Evolutionary conservation across 1,284 basidiomycete genomes (phyloP), one percentile per base, ranked within the genome.

Genomic region (Pulveroboletus sp.): DNA sequence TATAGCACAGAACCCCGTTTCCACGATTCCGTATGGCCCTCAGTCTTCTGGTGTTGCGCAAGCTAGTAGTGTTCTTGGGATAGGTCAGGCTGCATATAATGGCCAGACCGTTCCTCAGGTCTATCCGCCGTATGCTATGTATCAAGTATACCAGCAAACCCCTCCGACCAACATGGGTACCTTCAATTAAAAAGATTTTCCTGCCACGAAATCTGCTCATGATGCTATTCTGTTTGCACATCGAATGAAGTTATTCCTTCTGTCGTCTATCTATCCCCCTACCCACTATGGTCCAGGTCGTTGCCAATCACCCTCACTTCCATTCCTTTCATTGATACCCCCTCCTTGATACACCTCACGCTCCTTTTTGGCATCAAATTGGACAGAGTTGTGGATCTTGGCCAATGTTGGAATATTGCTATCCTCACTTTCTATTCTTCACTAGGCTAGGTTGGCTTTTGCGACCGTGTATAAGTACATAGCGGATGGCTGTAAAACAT

Each of bases 81-180:
- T 90, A 81, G 78, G 76, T 39, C 86, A 85, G 63, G 77, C 81
- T n/a, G 68, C 82, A 31, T 91, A 88, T 70, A 79, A 77, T 59
- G 80, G 83, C 43, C 86, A 85, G 67, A 76, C 81, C 36, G 76
- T 89, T 36, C 85, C 85, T 14, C 86, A 86, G 54, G 74, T 88
- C 63, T 91, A 91, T 70, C 85, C 89, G 74, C 80, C 85, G 59
- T 91, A 91, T 76, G 56, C 68, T 40, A 86, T 90, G 86, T 91
- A 91, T 68, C 85, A 87, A 74, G 78, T 86, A 74, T 90, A 91
- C 73, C 86, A 88, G 74, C 86, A 85, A 71, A 83, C 82, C 63
- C 81, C 84, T 39, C 81, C 82, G 62, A 86, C 86, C 63, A 78
- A 79, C 74, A 87, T 90, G 84, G 87, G 88, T 66, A 70, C 85